These are phyloP conservation scores for Myriosclerotinia duriaeana DNA, from an alignment of 2,329 filamentous ascomycete genomes.

Conservation along the genomic window DNA sequence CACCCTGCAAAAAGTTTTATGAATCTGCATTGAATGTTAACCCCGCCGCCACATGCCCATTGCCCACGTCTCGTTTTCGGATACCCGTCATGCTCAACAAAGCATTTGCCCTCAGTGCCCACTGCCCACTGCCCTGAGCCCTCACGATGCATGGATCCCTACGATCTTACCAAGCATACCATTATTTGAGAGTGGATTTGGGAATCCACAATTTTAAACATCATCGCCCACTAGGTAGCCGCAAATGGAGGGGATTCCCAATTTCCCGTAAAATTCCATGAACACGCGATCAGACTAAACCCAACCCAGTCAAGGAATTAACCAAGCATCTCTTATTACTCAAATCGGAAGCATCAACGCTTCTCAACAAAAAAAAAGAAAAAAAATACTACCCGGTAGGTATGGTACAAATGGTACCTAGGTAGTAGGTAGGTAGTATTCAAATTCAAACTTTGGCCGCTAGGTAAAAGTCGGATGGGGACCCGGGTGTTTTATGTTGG, in stretches of 20 bases:
- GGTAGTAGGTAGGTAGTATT: no score
- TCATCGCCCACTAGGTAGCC: neutral
- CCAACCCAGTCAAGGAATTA: neutral
- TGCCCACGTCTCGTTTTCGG: slow-evolving; percentile 16
- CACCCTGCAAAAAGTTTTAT: neutral
- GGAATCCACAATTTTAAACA: neutral
- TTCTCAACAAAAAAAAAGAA: slow-evolving; percentile 10
- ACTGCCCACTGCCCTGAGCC: no score
- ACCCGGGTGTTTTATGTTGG: slow-evolving; percentile 6
- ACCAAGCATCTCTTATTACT: slow-evolving; percentile 11
- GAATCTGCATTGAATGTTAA: neutral
- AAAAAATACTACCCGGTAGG: no score
- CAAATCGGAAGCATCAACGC: neutral
- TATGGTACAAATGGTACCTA: no score
- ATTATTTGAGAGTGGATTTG: slow-evolving; percentile 1
- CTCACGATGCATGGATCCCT: neutral
- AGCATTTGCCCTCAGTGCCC: neutral
- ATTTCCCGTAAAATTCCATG: no score
- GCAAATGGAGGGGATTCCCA: neutral
- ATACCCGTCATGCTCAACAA: slow-evolving; percentile 7
- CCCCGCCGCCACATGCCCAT: no score
- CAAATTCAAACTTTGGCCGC: no score
- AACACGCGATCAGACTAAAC: slow-evolving; percentile 8
- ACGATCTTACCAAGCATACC: slow-evolving; percentile 10
- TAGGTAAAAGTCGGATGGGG: neutral